phyloP scores from a whole-genome alignment of 2,329 filamentous ascomycete species.

The Aureobasidium mangrovei region DNA sequence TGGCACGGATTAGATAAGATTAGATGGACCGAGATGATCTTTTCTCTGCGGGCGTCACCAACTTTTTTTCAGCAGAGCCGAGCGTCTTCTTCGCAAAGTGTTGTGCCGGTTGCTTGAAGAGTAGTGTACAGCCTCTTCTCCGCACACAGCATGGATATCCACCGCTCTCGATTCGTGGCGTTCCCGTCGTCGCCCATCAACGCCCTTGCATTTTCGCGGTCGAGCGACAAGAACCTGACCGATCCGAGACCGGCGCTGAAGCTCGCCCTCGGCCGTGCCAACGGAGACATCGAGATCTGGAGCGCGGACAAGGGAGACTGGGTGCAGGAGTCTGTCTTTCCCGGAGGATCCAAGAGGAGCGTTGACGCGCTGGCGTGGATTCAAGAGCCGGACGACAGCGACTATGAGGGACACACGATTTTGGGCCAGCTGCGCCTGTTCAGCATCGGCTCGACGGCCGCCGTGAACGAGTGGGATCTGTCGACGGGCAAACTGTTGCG shows the following conservation, averaged over 20 bases:
- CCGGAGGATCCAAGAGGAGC: constrained; percentile 73
- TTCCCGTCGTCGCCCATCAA: constrained; percentile 91
- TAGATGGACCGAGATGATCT: not conserved
- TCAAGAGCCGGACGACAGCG: constrained; percentile 67
- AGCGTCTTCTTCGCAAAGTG: not conserved
- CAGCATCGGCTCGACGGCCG: constrained; percentile 89
- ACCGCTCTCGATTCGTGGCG: constrained; percentile 91
- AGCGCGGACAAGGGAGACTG: constrained; percentile 74
- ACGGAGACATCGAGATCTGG: constrained; percentile 97
- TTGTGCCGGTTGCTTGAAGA: not conserved
- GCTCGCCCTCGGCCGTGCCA: constrained; percentile 82
- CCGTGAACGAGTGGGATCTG: constrained; percentile 92
- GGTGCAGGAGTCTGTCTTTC: constrained; percentile 82
- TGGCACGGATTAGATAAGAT: not conserved
- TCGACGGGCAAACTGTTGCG: constrained; percentile 66
- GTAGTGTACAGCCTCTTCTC: not conserved
- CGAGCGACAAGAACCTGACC: constrained; percentile 36
- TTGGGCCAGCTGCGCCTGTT: constrained; percentile 77
- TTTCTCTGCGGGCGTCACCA: not conserved
- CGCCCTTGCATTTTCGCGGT: constrained; percentile 85
- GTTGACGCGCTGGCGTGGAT: constrained; percentile 91
- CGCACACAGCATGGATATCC: constrained; percentile 72
- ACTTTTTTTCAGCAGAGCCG: not conserved
- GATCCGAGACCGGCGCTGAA: constrained; percentile 53
- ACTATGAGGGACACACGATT: constrained; percentile 52